Evolutionary conservation across 495 filamentous ascomycete genomes (phyloP), one percentile per base, ranked within the genome.

Genomic region (Cenococcum geophilum): DNA sequence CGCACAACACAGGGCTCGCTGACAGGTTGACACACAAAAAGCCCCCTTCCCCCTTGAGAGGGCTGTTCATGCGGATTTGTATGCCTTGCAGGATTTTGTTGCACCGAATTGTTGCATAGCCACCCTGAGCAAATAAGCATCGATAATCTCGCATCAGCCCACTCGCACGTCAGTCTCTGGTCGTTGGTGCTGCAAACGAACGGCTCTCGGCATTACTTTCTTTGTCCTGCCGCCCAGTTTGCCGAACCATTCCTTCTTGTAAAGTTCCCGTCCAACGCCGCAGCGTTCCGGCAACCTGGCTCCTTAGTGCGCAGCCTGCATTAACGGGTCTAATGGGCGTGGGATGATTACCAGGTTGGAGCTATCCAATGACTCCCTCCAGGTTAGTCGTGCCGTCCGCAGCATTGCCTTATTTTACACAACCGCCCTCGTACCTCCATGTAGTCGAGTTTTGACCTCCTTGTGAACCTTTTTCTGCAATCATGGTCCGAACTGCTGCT

Each of bases 401-500:
- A 14, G 14, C 40, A 45, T 16, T 45, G 18, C 40, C 14, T 45
- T 45, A 45, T 45, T 25, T 22, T 65, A 61, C 58, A 61, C 58
- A 51, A 47, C 57, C 35, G 47, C 32, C 25, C 20, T 43, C 50
- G 25, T 34, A 43, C 45, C 18, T 18, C 18, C 40, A 45, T 10
- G 40, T 16, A 45, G 12, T 18, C 40, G 12, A 4, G 12, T 45
- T 45, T 45, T 14, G 40, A 14, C 48, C 40, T 62, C 58, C 3
- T 48, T 62, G 25, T 8, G 48, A 58, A 37, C 27, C 27, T 32
- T 32, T 32, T 32, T 50, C 58, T 57, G 37, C 53, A 32, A 58
- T 34, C 58, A 65, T 68, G 66, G 58, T 56, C 35, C 58, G 58
- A 16, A 6, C 56, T 20, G 56, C 56, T 36, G 60, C 21, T 32